Evolutionary conservation across 306 rosid species (phyloP), one percentile per base, ranked within the genome.

Genomic region (Oemleria cerasiformis): DNA sequence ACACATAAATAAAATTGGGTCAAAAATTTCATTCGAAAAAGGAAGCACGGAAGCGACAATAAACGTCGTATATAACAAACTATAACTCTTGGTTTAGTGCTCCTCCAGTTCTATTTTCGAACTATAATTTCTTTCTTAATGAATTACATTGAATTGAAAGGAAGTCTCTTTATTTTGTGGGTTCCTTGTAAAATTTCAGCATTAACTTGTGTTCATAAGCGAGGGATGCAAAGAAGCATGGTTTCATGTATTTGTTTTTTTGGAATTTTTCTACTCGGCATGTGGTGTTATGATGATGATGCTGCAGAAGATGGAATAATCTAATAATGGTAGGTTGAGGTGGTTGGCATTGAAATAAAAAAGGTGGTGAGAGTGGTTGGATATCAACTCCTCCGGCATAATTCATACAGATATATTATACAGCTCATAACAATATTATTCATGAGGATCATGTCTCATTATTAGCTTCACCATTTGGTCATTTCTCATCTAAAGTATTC

Each of bases 261-360:
- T 61, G 21, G 47, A 61, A 45, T 21, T 70, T 45, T 42, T 61
- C 10, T 15, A 19, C 6, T 41, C 61, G 56, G n/a, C 57, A 59
- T 68, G 64, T 25, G 70, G 9, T 51, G 17, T 2, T 38, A 58
- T 50, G 60, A 62, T 61, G 61, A 62, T 61, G 45, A 60, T 47
- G 54, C 15, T 55, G 41, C 42, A 55, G 19, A 51, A 55, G 74
- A 57, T 70, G 55, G 42, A 30, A 54, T 30, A 42, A 57, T 36
- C 13, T 56, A 70, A 70, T 70, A 57, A 57, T 43, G 65, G 74
- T 70, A 56, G 63, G 68, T 53, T 41, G 73, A 78, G 81, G 84
- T 79, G 79, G 85, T 88, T 87, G 75, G 78, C 76, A 68, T 73
- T 69, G 48, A 67, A 72, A 67, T 54, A 36, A 44, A 60, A 20